Conservation (phyloP, 805 yeast genomes). For the Saccharomycopsis olivae region DNA sequence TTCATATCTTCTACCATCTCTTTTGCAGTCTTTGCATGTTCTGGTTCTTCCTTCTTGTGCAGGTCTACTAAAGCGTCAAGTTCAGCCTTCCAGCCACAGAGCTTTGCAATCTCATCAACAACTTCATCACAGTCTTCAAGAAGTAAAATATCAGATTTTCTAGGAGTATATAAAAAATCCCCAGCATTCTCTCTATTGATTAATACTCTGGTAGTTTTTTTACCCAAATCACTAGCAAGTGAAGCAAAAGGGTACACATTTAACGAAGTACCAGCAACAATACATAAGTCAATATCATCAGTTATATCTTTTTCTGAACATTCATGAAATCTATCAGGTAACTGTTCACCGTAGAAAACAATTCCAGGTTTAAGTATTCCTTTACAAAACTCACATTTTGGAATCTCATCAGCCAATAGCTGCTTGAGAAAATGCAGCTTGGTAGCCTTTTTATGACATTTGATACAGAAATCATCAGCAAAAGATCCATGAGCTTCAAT, state of each 20-base stretch:
- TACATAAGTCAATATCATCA: slow-evolving; percentile 48
- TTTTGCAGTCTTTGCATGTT: slow-evolving; percentile 17
- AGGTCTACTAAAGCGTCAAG: slow-evolving; percentile 31
- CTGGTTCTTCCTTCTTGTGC: slow-evolving; percentile 19
- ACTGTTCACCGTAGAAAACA: slow-evolving; percentile 85
- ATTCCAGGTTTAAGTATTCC: slow-evolving; percentile 89
- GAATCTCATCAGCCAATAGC: slow-evolving; percentile 30
- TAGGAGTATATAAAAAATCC: slow-evolving; percentile 40
- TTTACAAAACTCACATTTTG: slow-evolving; percentile 49
- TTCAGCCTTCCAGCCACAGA: slow-evolving; percentile 57
- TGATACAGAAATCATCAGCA: slow-evolving; percentile 73
- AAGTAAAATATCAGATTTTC: slow-evolving; percentile 51
- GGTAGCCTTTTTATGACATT: slow-evolving; percentile 42
- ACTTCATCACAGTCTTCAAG: slow-evolving; percentile 59
- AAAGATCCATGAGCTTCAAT: slow-evolving; percentile 96
- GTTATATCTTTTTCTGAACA: slow-evolving; percentile 47
- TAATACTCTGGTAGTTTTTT: slow-evolving; percentile 44
- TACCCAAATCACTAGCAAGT: slow-evolving; percentile 56
- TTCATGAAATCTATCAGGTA: slow-evolving; percentile 63
- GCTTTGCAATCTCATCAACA: slow-evolving; percentile 40
- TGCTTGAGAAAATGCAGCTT: slow-evolving; percentile 14
- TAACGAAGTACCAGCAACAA: slow-evolving; percentile 88
- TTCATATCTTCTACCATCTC: slow-evolving; percentile 23
- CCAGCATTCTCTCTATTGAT: slow-evolving; percentile 76
- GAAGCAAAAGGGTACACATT: slow-evolving; percentile 87